Evolutionary conservation across 345 rosid genomes (phyloP), one percentile per base, ranked within the genome.

Genomic region (Pugionium cornutum): DNA sequence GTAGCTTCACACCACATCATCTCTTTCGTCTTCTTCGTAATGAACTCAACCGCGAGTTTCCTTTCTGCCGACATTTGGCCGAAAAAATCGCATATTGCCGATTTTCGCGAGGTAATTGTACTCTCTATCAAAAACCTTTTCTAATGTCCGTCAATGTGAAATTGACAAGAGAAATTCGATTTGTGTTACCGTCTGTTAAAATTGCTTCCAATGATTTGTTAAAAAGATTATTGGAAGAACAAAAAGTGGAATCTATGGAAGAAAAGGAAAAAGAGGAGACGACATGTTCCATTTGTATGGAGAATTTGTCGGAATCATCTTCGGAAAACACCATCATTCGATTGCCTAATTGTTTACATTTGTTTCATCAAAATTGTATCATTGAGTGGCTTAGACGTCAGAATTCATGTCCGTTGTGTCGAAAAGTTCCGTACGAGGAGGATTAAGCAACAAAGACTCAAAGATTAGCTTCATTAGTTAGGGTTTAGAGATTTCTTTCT

Each of bases 281-380:
- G 6, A 46, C 63, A 4, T 68, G 73, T 50, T 68, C 43, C 0
- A 41, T 68, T 4, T 57, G 64, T 58, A 11, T 47, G 48, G 56
- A 64, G 10, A 2, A 40, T 0, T 50, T 63, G 41, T 58, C 28
- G 2, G 5, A 18, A 30, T 34, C 36, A 34, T 34, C 36, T 2
- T 34, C 36, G 36, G 36, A n/a, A n/a, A n/a, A 34, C 10, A 31
- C 2, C 4, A 7, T 58, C 57, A 48, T 58, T 6, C 6, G 53
- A 28, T 39, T 68, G 65, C 72, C 70, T 55, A 6, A 4, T 0
- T 68, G 72, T 49, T 31, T 25, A 3, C 50, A 57, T 56, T 3
- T 67, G 72, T 67, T 67, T 25, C 72, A 68, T 25, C 58, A 68
- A 39, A 34, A 4, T 50, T 68, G 73, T 32, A 33, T 50, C 44